Conservation (phyloP, 768 basidiomycete species). For the Termitomyces sp. region DNA sequence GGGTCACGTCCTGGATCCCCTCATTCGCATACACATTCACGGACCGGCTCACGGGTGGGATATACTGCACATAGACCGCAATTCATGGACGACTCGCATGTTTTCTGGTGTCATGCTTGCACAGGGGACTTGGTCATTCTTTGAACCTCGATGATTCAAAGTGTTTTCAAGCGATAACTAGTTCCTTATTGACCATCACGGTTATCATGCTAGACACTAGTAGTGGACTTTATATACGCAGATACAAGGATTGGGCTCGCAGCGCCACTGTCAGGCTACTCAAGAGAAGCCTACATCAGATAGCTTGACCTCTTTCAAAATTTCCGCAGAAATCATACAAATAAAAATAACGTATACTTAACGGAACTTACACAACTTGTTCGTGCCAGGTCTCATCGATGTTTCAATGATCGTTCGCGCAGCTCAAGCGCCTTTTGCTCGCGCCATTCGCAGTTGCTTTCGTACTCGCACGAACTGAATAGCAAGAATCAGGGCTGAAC, state of each 20-base stretch:
- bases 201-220: background rate
- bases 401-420: slow-evolving; percentile 1
- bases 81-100: slow-evolving; percentile 83
- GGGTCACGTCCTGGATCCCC: slow-evolving; percentile 20
- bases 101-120: slow-evolving; percentile 88
- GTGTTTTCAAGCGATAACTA: background rate
- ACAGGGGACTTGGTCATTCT: slow-evolving; percentile 77
- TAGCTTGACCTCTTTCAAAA: background rate
- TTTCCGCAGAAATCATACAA: background rate
- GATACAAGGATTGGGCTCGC: background rate
- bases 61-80: slow-evolving; percentile 47
- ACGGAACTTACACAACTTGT: background rate
- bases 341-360: background rate
- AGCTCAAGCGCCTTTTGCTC: slow-evolving; percentile 44
- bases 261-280: background rate
- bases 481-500: background rate
- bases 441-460: slow-evolving; percentile 77
- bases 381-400: background rate
- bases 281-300: background rate
- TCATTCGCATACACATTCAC: slow-evolving; percentile 19
- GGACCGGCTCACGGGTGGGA: slow-evolving; percentile 10
- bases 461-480: slow-evolving; percentile 67
- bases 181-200: background rate
- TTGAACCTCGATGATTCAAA: slow-evolving; percentile 19
- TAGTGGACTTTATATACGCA: background rate